These are phyloP conservation scores for Oryza glumipatula DNA, from an alignment of 176 grass and related monocot genomes.

Conservation along the genomic window DNA sequence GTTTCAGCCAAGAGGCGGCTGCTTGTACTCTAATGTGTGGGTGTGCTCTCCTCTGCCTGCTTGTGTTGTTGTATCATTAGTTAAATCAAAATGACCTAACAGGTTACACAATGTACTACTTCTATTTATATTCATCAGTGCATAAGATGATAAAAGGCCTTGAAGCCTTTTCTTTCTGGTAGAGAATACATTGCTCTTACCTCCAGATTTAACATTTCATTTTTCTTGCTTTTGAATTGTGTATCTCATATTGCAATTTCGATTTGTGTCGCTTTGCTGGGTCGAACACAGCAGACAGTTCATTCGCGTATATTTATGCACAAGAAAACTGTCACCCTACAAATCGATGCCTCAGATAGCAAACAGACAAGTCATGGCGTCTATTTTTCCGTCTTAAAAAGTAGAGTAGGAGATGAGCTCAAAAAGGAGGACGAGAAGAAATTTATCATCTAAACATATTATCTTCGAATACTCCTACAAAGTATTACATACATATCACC, in stretches of 20 bases:
- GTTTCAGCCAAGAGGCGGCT: constrained; percentile 6
- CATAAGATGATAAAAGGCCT: constrained; percentile 21
- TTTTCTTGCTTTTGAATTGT: not conserved
- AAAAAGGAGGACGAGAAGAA: not conserved
- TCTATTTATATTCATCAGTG: constrained; percentile 28
- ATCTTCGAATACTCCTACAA: not conserved
- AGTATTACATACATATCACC: not conserved
- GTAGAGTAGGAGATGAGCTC: not conserved
- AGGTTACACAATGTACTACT: constrained; percentile 32
- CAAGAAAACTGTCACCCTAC: not conserved
- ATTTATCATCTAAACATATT: not conserved
- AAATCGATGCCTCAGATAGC: too few relatives aligned
- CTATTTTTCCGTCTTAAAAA: not conserved
- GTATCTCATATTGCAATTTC: not conserved
- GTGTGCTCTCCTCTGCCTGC: not conserved
- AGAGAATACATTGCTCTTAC: not conserved
- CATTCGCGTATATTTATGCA: not conserved
- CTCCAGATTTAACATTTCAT: not conserved
- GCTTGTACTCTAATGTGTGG: constrained; percentile 14
- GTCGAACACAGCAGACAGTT: not conserved
- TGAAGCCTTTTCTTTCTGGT: not conserved
- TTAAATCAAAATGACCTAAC: constrained; percentile 32
- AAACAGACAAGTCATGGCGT: not conserved
- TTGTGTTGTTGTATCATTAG: constrained; percentile 41
- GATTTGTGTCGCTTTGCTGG: not conserved